Evolutionary conservation across 208 protist genomes (phyloP), one percentile per base, ranked within the genome.

Genomic region (Trypanosomatidae sp.): DNA sequence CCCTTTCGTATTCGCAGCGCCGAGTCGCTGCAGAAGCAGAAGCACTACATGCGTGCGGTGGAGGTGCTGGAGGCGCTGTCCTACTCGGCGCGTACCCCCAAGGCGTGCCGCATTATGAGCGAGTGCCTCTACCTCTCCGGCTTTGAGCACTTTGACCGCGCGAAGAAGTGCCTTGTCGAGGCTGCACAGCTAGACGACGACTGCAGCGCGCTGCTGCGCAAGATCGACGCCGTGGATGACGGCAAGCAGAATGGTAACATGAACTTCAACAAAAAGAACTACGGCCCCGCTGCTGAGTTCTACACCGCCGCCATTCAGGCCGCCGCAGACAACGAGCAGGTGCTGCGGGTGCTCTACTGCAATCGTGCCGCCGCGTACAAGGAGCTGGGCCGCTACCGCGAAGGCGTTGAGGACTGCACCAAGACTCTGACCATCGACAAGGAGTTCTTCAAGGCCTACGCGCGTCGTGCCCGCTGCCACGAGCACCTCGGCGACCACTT

Each of bases 301-400:
- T 97, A 97, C 83, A 94, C 90, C 12, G 58, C 47, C 19, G 93
- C 88, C 36, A 93, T 97, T 62, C 76, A 86, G 17, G 62, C 79
- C 53, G 86, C 91, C 1, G 77, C 74, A 6, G 83, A 81, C 73
- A 96, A 95, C 64, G 81, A 91, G 41, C 85, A 95, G 69, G 90
- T 97, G 52, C 74, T 95, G 72, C 90, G 91, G 46, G 94, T 98
- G 62, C 81, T 98, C 55, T 95, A 97, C 83, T 97, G 90, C 83
- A 98, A 98, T 74, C 91, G 94, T 49, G 92, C 94, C 33, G 94
- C 94, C 13, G 92, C 94, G 15, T 81, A 93, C 74, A 97, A 96
- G 81, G 90, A 98, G 77, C 75, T 98, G 19, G 85, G 84, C 66
- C 84, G 86, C 76, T 98, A 89, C 79, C 83, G 91, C n/a, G 90